These are phyloP conservation scores for Prillingera fragicola DNA, from an alignment of 1,284 basidiomycete species.

Conservation along the genomic window DNA sequence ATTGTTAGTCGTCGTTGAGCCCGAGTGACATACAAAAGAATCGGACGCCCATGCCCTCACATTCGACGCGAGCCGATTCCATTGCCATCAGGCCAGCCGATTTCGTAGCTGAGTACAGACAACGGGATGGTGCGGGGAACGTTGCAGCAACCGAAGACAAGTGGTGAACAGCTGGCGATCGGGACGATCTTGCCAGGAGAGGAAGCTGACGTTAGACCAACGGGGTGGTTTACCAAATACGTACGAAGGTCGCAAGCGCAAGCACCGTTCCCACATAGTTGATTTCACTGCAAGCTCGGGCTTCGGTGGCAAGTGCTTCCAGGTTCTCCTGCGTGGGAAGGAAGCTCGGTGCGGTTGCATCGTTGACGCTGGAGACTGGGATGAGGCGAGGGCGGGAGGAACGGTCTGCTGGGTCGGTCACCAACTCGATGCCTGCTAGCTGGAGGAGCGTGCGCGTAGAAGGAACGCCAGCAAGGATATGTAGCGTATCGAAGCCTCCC, in stretches of 20 bases:
- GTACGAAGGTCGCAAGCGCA: constrained; percentile 49
- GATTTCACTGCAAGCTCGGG: constrained; percentile 44
- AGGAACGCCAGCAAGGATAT: constrained; percentile 80
- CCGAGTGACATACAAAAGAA: constrained; percentile 39
- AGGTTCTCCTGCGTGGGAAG: constrained; percentile 38
- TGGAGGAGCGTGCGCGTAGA: constrained; percentile 71
- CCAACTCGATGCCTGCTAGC: constrained; percentile 59
- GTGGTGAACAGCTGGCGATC: constrained; percentile 67
- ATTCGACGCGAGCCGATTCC: constrained; percentile 60
- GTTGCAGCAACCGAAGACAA: constrained; percentile 74
- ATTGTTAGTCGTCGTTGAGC: background rate
- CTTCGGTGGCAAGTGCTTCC: constrained; percentile 44
- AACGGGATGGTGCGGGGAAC: constrained; percentile 77
- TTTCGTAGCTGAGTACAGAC: constrained; percentile 80
- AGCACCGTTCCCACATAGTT: constrained; percentile 51
- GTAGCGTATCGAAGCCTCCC: constrained; percentile 74
- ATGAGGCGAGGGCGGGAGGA: constrained; percentile 7
- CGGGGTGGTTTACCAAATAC: constrained; percentile 6
- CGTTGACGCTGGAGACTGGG: background rate
- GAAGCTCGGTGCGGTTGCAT: background rate
- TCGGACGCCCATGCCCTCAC: constrained; percentile 44
- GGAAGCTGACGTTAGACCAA: constrained; percentile 59
- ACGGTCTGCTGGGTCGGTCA: constrained; percentile 14
- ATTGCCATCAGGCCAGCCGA: constrained; percentile 71
- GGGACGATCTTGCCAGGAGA: constrained; percentile 62